A percentile compares a stretch with the other conserved stretches of the same genome.
Evolutionary conservation across 805 yeast genomes (phyloP).

Genomic region (Grigorovia transvaalensis): DNA sequence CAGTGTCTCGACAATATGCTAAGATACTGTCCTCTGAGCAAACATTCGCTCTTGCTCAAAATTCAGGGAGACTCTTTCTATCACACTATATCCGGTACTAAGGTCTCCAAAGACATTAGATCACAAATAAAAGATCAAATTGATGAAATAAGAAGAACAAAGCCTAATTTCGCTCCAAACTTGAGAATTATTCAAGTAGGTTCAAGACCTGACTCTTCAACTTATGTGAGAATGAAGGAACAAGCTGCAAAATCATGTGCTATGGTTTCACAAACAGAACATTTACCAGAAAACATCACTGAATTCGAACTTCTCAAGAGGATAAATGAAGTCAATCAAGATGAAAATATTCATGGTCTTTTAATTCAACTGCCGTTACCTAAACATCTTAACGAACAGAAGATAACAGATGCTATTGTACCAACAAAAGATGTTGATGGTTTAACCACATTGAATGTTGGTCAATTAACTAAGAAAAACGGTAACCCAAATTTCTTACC

Average conservation of each 20-base stretch:
- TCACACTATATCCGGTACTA: constrained; percentile 38
- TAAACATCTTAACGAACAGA: constrained; percentile 53
- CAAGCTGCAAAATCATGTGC: constrained; percentile 68
- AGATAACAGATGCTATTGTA: constrained; percentile 54
- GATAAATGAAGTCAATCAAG: constrained; percentile 48
- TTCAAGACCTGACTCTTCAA: constrained; percentile 64
- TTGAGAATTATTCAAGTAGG: constrained; percentile 72
- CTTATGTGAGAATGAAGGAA: constrained; percentile 70
- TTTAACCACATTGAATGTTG: constrained; percentile 66
- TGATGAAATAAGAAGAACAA: constrained; percentile 25
- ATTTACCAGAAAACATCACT: constrained; percentile 45
- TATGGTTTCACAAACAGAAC: constrained; percentile 49
- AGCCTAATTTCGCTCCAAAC: constrained; percentile 51
- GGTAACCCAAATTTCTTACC: constrained; percentile 67
- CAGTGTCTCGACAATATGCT: not conserved
- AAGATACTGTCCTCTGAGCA: not conserved
- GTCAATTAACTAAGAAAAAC: constrained; percentile 63
- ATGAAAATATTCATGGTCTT: constrained; percentile 55
- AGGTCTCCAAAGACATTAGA: constrained; percentile 36
- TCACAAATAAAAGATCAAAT: constrained; percentile 33
- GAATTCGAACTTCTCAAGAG: constrained; percentile 46
- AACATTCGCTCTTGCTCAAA: not conserved
- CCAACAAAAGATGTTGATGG: constrained; percentile 76
- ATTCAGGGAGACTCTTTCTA: constrained; percentile 4
- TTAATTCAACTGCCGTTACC: constrained; percentile 75